A percentile compares a stretch with the other conserved stretches of the same genome.
Conservation (phyloP, 2,329 filamentous ascomycete species). For the Colletotrichum somersetense region DNA sequence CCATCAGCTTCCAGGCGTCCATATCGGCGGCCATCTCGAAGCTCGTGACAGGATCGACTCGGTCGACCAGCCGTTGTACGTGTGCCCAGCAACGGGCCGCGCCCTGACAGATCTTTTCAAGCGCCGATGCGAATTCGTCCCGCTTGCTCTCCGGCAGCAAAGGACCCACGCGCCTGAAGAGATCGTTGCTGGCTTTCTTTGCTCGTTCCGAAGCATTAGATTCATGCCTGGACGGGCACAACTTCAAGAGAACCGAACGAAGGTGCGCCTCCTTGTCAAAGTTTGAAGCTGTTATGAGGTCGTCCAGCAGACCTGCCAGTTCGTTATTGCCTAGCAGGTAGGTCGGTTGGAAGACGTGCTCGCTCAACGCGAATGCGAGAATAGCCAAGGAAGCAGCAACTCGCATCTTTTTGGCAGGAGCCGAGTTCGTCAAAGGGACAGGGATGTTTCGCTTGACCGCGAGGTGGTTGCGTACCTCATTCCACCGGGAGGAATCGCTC, state of each 20-base stretch:
- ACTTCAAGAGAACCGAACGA: background rate
- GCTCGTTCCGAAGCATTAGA: background rate
- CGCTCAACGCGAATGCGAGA: background rate
- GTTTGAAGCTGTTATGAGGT: background rate
- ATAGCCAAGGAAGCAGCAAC: background rate
- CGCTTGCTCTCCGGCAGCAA: background rate
- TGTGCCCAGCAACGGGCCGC: background rate
- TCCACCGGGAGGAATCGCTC: background rate
- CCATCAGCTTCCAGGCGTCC: background rate
- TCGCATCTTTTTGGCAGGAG: background rate
- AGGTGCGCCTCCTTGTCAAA: background rate
- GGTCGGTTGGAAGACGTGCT: background rate
- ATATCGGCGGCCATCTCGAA: background rate
- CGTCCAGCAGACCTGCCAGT: background rate
- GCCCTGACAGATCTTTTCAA: background rate
- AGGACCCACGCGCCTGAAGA: background rate
- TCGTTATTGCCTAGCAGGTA: background rate
- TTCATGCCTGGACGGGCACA: background rate
- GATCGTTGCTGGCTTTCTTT: background rate
- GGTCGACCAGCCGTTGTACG: background rate
- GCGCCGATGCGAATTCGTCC: background rate
- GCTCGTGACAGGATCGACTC: background rate
- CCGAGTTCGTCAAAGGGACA: background rate
- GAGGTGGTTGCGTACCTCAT: background rate
- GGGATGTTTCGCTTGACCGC: background rate